Percentiles rank a stretch among this genome's conserved stretches.
Conservation (phyloP, 2,329 filamentous ascomycete genomes). For the Paecilomyces dactylethromorphus region DNA sequence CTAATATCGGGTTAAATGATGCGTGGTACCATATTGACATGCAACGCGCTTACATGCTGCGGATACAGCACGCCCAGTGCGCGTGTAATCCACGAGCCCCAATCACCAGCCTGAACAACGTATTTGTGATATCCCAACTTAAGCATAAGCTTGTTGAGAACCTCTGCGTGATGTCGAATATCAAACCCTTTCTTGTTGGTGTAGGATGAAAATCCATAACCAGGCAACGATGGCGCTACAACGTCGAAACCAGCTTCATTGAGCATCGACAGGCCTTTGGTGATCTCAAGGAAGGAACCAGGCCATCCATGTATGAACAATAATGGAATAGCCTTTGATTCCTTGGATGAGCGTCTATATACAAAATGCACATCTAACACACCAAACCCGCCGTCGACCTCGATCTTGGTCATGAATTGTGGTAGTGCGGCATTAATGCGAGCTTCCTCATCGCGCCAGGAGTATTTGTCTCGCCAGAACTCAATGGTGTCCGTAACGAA, state of each 20-base stretch:
- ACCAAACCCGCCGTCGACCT: neutral
- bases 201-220: neutral
- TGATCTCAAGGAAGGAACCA: slow-evolving; percentile 12
- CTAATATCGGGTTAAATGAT: neutral
- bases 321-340: slow-evolving; percentile 3
- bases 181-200: neutral
- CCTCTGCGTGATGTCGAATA: neutral
- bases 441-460: slow-evolving; percentile 1
- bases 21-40: slow-evolving; percentile 8
- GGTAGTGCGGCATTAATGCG: slow-evolving; percentile 1
- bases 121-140: slow-evolving; percentile 1
- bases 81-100: slow-evolving; percentile 17
- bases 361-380: neutral
- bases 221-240: slow-evolving; percentile 1
- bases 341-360: neutral
- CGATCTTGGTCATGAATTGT: neutral
- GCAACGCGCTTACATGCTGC: slow-evolving; percentile 10
- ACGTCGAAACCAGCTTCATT: slow-evolving; percentile 1
- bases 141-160: neutral
- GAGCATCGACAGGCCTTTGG: neutral
- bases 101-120: slow-evolving; percentile 1
- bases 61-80: slow-evolving; percentile 16
- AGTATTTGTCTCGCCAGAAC: slow-evolving; percentile 1
- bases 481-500: neutral
- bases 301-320: slow-evolving; percentile 17